Evolutionary conservation across 176 grass and related monocot genomes (phyloP).

Genomic region (Bromus sterilis): DNA sequence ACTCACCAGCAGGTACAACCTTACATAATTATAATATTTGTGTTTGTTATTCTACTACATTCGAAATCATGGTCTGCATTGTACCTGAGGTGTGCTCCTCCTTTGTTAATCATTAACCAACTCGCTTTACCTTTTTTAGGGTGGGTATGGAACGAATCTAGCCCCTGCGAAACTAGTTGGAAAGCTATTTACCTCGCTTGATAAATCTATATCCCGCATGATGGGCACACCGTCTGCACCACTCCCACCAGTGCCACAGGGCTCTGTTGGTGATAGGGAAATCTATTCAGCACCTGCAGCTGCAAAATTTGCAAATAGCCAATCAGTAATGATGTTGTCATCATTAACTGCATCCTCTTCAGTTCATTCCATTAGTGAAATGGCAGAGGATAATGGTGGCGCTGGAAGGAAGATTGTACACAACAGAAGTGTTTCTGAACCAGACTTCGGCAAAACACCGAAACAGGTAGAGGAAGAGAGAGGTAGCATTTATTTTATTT

Average conservation of each 20-base stretch:
- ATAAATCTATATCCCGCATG: conserved; percentile 85
- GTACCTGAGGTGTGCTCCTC: background rate
- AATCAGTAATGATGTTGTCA: conserved; percentile 79
- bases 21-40: conserved; percentile 1
- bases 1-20: conserved; percentile 84
- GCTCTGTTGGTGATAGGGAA: conserved; percentile 49
- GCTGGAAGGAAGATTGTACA: conserved; percentile 53
- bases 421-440: conserved; percentile 95
- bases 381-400: conserved; percentile 35
- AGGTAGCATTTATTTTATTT: background rate
- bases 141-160: conserved; percentile 84
- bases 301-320: conserved; percentile 75
- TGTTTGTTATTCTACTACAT: background rate
- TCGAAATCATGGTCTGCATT: background rate
- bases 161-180: conserved; percentile 79
- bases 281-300: conserved; percentile 26
- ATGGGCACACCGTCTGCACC: conserved; percentile 78
- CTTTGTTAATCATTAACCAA: background rate
- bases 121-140: conserved; percentile 26
- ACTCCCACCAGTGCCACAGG: conserved; percentile 62
- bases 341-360: conserved; percentile 66
- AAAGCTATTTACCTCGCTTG: conserved; percentile 82
- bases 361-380: conserved; percentile 65
- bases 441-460: conserved; percentile 80
- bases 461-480: conserved; percentile 59